These are phyloP conservation scores for Zoysia matrella DNA, from an alignment of 202 grass and related monocot species.

Conservation along the genomic window DNA sequence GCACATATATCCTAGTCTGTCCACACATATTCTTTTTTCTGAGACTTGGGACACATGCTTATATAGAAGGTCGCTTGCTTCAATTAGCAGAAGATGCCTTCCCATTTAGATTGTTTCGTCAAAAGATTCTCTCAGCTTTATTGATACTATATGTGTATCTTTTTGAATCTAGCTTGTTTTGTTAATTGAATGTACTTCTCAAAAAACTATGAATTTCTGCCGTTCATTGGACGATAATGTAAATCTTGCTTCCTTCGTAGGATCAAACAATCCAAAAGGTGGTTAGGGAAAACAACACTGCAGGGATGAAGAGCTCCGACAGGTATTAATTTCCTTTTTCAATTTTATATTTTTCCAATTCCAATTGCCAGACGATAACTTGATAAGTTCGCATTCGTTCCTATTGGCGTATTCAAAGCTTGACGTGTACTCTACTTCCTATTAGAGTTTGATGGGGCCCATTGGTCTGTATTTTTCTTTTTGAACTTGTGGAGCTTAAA, in stretches of 20 bases:
- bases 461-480: slow-evolving; percentile 36
- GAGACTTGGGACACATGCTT: slow-evolving; percentile 4
- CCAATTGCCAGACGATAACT: slow-evolving; percentile 1
- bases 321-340: slow-evolving; percentile 55
- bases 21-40: not conserved
- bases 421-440: not conserved
- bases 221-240: slow-evolving; percentile 17
- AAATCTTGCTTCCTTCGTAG: slow-evolving; percentile 36
- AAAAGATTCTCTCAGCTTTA: not conserved
- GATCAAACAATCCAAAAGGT: slow-evolving; percentile 51
- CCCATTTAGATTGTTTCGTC: not conserved
- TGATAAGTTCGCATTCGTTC: slow-evolving; percentile 33
- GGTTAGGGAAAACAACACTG: slow-evolving; percentile 30
- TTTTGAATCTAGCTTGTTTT: slow-evolving; percentile 17
- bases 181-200: slow-evolving; percentile 6
- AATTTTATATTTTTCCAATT: slow-evolving; percentile 17
- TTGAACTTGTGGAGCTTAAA: not conserved
- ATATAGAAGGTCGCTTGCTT: slow-evolving; percentile 10
- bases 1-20: slow-evolving; percentile 18
- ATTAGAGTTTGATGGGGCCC: slow-evolving; percentile 14
- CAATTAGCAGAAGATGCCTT: slow-evolving; percentile 17
- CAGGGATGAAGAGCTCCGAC: slow-evolving; percentile 46
- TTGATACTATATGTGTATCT: not conserved
- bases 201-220: not conserved
- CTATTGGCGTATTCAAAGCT: slow-evolving; percentile 8